Base-by-base conservation (phyloP, 306 rosid genomes). In the Lathyrus tuberosus region DNA sequence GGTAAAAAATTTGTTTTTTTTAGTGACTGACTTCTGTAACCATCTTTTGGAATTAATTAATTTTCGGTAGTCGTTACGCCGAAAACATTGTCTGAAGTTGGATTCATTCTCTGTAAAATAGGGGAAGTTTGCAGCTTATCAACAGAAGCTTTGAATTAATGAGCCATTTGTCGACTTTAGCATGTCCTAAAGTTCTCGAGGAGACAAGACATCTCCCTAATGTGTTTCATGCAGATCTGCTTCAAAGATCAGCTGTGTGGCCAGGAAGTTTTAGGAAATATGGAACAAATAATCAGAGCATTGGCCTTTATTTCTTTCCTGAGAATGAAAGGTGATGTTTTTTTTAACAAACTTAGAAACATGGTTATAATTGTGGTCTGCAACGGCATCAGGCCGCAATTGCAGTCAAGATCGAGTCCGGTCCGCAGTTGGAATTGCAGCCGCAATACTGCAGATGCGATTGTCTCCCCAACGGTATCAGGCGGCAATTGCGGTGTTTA, bases 271-370 rank as follows among this genome's bases (percentile, higher is more conserved):
- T 90, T 76, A 56, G 12, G 67, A 74, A 73, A n/a, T 48, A 3
- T 5, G 86, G 93, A 12, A 89, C 89, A 44, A 71, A 72, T 31
- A 73, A 60, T 31, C 69, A 68, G 22, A 82, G 78, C 78, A 78
- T 89, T 71, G 96, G 86, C 70, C 89, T 89, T n/a, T 92, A 72
- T 70, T 82, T 89, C 78, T 92, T 92, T 77, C 86, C 98, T 4
- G 80, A 75, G 18, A 74, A 22, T 56, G 71, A 77, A 76, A 83
- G 92, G 95, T 92, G 76, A 80, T 42, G 43, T 31, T 37, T 73
- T 48, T 10, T 16, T 10, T 18, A 53, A 20, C 42, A 35, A 74
- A 71, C 4, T 44, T 61, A 20, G 5, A n/a, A 53, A 26, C 52
- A 9, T 73, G 44, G 26, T 61, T 37, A 7, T 7, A 33, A 31